phyloP scores from a whole-genome alignment of 176 grass and related monocot genomes.

The Carex pumila region DNA sequence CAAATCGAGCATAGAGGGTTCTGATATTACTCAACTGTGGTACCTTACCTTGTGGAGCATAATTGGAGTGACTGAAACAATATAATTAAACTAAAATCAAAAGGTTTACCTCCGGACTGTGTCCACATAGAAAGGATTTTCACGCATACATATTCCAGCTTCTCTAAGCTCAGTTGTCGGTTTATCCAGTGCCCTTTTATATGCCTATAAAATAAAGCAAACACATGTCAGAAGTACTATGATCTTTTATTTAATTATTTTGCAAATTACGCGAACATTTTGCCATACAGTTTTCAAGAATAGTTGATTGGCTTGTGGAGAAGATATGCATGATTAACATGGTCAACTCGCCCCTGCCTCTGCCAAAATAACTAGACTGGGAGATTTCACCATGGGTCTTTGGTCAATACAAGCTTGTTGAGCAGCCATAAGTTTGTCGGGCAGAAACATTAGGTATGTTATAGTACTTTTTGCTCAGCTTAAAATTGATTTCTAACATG shows the following conservation, averaged over 20 bases:
- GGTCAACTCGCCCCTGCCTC: background rate
- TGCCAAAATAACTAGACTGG: background rate
- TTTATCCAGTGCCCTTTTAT: slow-evolving; percentile 98
- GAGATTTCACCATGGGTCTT: background rate
- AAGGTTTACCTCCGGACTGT: slow-evolving; percentile 70
- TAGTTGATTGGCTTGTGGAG: background rate
- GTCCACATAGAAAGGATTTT: slow-evolving; percentile 98
- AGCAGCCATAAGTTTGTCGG: background rate
- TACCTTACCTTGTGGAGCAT: background rate
- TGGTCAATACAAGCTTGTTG: background rate
- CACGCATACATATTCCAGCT: slow-evolving; percentile 99
- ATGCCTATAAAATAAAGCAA: slow-evolving; percentile 42
- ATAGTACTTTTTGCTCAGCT: background rate
- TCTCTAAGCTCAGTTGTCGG: slow-evolving; percentile 94
- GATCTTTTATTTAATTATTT: background rate
- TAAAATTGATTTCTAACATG: background rate
- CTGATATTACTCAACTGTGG: background rate
- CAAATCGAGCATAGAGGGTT: background rate
- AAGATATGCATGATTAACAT: background rate
- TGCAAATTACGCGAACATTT: background rate
- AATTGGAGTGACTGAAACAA: background rate
- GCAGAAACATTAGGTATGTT: background rate
- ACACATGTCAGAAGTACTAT: background rate
- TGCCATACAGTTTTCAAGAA: background rate
- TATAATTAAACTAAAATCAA: background rate